phyloP scores from a whole-genome alignment of 2,329 filamentous ascomycete genomes.

The Colletotrichum sp. region DNA sequence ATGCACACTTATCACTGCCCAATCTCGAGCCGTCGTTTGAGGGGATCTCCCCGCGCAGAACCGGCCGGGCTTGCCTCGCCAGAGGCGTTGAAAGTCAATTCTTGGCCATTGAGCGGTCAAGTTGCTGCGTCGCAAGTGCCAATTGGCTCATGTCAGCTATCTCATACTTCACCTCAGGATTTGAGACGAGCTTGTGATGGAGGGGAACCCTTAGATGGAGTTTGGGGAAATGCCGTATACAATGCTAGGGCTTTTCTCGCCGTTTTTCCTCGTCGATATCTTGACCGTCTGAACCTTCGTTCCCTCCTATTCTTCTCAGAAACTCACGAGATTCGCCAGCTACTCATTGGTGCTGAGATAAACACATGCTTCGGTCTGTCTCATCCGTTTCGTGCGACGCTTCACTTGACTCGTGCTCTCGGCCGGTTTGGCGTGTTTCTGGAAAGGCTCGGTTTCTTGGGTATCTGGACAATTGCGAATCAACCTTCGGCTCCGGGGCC shows the following conservation, averaged over 20 bases:
- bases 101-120: neutral
- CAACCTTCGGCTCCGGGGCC: neutral
- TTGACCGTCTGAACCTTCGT: conserved; percentile 10
- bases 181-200: conserved; percentile 3
- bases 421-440: neutral
- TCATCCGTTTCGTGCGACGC: conserved; percentile 6
- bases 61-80: conserved; percentile 2
- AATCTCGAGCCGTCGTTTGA: conserved; percentile 17
- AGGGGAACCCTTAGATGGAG: neutral
- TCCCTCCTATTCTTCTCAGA: neutral
- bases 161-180: neutral
- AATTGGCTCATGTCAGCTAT: conserved; percentile 20
- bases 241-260: conserved; percentile 2
- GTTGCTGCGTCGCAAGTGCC: conserved; percentile 8
- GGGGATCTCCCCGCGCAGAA: conserved; percentile 12
- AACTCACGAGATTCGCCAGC: neutral
- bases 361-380: neutral
- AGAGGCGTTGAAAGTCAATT: neutral
- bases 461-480: neutral
- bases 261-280: neutral
- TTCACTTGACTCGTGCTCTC: neutral
- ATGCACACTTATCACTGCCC: conserved; percentile 22
- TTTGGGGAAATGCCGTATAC: conserved; percentile 1
- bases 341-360: neutral
- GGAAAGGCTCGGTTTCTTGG: neutral